phyloP scores from a whole-genome alignment of 305 asterid species.

The Rubia peregrina region DNA sequence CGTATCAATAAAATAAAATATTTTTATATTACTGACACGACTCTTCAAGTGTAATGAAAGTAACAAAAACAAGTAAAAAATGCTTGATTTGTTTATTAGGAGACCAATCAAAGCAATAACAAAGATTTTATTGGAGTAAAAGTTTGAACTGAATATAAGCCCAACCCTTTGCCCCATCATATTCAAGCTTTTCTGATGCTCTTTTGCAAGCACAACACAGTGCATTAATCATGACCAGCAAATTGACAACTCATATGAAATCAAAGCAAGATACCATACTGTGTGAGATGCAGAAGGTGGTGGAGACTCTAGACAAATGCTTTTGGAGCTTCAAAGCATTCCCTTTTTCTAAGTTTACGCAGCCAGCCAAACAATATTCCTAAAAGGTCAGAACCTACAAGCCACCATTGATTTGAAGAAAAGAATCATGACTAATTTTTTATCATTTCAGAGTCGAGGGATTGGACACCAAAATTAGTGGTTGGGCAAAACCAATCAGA shows the following conservation, averaged over 20 bases:
- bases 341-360: constrained; percentile 3
- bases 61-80: not conserved
- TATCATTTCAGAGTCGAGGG: not conserved
- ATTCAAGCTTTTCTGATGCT: not conserved
- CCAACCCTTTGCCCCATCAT: not conserved
- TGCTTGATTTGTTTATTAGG: not conserved
- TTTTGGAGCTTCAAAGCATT: not conserved
- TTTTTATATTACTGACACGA: not conserved
- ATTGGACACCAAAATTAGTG: constrained; percentile 2
- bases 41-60: too few species aligned
- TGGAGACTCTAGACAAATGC: not conserved
- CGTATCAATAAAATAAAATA: not conserved
- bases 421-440: not conserved
- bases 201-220: constrained; percentile 9
- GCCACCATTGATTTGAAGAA: not conserved
- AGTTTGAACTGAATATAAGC: not conserved
- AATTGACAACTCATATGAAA: constrained; percentile 9
- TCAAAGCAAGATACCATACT: constrained; percentile 5
- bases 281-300: not conserved
- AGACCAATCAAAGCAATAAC: not conserved
- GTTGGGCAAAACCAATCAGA: not conserved
- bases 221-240: constrained; percentile 4
- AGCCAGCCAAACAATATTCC: constrained; percentile 1
- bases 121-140: not conserved
- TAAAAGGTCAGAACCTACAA: not conserved